Evolutionary conservation across 169 alveolate species (phyloP), one percentile per base, ranked within the genome.

Genomic region (Miamiensis avidus): DNA sequence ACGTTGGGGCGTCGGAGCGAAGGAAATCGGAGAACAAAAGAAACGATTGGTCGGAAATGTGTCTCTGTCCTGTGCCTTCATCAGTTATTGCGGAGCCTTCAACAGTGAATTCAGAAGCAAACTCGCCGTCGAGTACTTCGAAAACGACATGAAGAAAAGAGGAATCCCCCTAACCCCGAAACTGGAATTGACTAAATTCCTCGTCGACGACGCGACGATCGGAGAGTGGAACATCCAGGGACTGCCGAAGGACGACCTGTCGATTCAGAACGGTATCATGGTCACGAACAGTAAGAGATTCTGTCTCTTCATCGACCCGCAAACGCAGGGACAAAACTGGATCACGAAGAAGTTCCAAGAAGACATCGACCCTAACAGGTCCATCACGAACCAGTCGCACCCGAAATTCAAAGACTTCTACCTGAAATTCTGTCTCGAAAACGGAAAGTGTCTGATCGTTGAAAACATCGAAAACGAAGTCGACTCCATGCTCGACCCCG

Each of bases 381-480:
- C 97, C 91, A 96, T 95, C 92, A 96, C 96, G 82, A 96, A 96
- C 75, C 96, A 95, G 82, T 88, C 93, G 31, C 94, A 89, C 88
- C 93, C 95, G 74, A 96, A 97, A 89, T 95, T 98, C 87, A 97
- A 97, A 92, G 99, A 98, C 87, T 72, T 64, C 33, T 94, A 93
- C 88, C 93, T 97, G 84, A 98, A 95, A 84, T 96, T 92, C 93
- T 97, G 98, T 91, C 91, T 96, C 89, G 96, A 97, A 85, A 99
- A 97, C 87, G 99, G 99, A 69, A 93, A 91, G 90, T 93, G 98
- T 31, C 89, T 98, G 87, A 89, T 98, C 88, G 94, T 98, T 76
- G 99, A 98, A 95, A 97, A 97, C 89, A 98, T 98, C 31, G 99
- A 97, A 89, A 97, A 98, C 84, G 98, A 97, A 82, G 98, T 98